Evolutionary conservation across 345 rosid species (phyloP).

Genomic region (Cardamine resedifolia): DNA sequence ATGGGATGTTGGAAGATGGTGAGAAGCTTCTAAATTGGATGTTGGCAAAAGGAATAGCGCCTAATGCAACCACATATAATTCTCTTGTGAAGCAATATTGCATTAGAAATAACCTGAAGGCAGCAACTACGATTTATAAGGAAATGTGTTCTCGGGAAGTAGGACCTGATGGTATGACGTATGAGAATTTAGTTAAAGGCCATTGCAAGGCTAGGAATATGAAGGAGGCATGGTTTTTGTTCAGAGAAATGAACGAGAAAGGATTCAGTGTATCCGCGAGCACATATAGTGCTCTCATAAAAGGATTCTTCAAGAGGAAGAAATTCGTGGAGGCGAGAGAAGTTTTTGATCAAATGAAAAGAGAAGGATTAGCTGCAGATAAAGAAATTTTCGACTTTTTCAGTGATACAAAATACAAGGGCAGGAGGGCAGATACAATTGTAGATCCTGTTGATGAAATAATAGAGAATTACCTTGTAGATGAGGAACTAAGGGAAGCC

Average conservation of each 20-base stretch:
- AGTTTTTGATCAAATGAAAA: constrained; percentile 72
- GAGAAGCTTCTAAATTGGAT: constrained; percentile 82
- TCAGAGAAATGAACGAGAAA: constrained; percentile 61
- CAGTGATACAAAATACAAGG: constrained; percentile 61
- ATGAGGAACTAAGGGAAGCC: constrained; percentile 35
- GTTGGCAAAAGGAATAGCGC: constrained; percentile 73
- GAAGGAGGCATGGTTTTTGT: constrained; percentile 94
- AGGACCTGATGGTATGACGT: constrained; percentile 70
- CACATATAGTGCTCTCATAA: constrained; percentile 71
- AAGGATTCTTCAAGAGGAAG: constrained; percentile 74
- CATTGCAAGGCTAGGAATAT: constrained; percentile 98
- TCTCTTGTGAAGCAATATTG: constrained; percentile 79
- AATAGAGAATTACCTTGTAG: constrained; percentile 62
- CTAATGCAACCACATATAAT: constrained; percentile 79
- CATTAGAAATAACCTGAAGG: constrained; percentile 53
- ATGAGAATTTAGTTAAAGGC: constrained; percentile 76
- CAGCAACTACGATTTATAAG: constrained; percentile 50
- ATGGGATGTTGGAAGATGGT: constrained; percentile 82
- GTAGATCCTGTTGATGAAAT: constrained; percentile 85
- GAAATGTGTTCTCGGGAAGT: constrained; percentile 65
- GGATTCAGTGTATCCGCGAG: constrained; percentile 55
- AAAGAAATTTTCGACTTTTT: constrained; percentile 57
- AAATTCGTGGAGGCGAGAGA: constrained; percentile 69
- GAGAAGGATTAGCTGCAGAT: constrained; percentile 57
- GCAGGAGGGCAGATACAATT: constrained; percentile 53